Evolutionary conservation across 2,329 filamentous ascomycete genomes (phyloP), one percentile per base, ranked within the genome.

Genomic region (Waltergamsia citrina): DNA sequence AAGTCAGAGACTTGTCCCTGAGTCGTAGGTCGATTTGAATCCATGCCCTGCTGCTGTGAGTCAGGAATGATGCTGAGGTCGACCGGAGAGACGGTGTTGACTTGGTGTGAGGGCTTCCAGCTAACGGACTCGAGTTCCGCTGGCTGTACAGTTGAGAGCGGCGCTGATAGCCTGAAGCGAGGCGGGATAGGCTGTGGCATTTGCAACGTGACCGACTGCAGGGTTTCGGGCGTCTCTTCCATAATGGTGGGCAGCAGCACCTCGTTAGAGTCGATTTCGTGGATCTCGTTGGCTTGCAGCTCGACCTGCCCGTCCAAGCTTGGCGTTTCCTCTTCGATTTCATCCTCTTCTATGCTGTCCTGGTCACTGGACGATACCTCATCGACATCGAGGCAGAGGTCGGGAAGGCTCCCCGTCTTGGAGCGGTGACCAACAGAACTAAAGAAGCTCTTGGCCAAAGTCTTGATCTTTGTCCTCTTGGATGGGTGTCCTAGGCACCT

Each of bases 371-470:
- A 63, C 12, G 65, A 63, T n/a, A 54, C 55, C 21, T 63, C 57
- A 18, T 53, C 47, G 22, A 53, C 40, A 25, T 55, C 52, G 15
- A 52, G 33, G 16, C 45, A 42, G 18, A 38, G 25, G 30, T 34
- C 35, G 15, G 11, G n/a, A 3, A 32, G 23, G 16, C 44, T 38
- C n/a, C 48, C 47, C 18, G 44, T 49, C 41, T 58, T 67, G 26
- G 60, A 54, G 15, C 62, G 69, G 44, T 69, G 61, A 7, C 69
- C 69, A 20, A 74, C 53, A 9, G 61, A 65, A 16, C 65, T 63
- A 46, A 74, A 72, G 51, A 74, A 69, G 43, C 52, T 65, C 49
- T 66, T 72, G 29, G 70, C 70, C 56, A 67, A 61, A 35, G 60
- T 62, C 41, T 74, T 49, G 39, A 73, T 67, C 44, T 63, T 68